Evolutionary conservation across 2,329 filamentous ascomycete genomes (phyloP).

Genomic region (Juglanconis sp.): DNA sequence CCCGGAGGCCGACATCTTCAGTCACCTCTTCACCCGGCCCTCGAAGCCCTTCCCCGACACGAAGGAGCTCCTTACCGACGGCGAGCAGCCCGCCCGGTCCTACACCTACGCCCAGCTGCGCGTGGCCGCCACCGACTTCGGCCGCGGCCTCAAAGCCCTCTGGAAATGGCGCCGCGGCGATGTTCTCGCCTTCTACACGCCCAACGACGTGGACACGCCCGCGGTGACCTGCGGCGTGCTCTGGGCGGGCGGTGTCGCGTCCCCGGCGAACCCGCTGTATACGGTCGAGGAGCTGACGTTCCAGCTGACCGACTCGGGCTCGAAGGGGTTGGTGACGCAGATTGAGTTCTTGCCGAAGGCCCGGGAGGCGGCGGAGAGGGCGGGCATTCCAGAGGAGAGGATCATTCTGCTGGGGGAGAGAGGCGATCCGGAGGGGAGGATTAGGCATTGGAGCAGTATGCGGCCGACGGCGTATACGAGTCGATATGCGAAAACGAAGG

Average conservation of each 20-base stretch:
- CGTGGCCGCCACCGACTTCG: slow-evolving; percentile 68
- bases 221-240: slow-evolving; percentile 72
- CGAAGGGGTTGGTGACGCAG: slow-evolving; percentile 75
- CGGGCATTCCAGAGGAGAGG: slow-evolving; percentile 66
- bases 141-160: slow-evolving; percentile 68
- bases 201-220: slow-evolving; percentile 82
- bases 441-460: slow-evolving; percentile 72
- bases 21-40: slow-evolving; percentile 69
- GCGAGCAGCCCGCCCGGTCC: slow-evolving; percentile 55
- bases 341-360: slow-evolving; percentile 62
- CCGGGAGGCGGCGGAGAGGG: slow-evolving; percentile 63
- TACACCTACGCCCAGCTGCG: slow-evolving; percentile 72
- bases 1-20: slow-evolving; percentile 75
- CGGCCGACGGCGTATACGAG: slow-evolving; percentile 59
- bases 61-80: slow-evolving; percentile 78
- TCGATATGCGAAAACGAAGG: slow-evolving; percentile 53
- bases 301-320: slow-evolving; percentile 75
- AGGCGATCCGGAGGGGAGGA: slow-evolving; percentile 52
- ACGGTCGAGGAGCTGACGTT: slow-evolving; percentile 79
- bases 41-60: slow-evolving; percentile 65
- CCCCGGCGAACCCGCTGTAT: slow-evolving; percentile 87
- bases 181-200: slow-evolving; percentile 76
- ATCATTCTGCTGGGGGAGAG: slow-evolving; percentile 75
- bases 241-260: slow-evolving; percentile 79
- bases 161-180: slow-evolving; percentile 83